Evolutionary conservation across 345 rosid genomes (phyloP).

Genomic region (Eucalyptus caleyi): DNA sequence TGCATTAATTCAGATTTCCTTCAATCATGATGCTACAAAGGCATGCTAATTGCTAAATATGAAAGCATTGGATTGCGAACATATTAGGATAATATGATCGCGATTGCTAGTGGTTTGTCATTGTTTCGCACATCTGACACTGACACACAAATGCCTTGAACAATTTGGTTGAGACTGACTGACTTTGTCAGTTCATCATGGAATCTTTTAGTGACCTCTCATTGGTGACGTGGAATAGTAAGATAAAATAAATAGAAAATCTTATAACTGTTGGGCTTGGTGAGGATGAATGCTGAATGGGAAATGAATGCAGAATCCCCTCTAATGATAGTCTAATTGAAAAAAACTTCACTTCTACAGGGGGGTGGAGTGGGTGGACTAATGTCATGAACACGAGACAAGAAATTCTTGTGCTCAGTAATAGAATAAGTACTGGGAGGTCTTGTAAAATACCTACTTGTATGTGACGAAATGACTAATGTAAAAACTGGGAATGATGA

Average conservation of each 20-base stretch:
- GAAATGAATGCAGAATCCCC: no score
- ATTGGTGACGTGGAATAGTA: neutral
- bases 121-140: neutral
- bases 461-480: no score
- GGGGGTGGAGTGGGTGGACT: no score
- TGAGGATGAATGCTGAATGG: no score
- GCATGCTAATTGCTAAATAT: neutral
- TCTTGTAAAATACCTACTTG: no score
- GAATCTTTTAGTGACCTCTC: neutral
- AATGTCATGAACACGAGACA: no score
- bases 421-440: no score
- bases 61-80: neutral
- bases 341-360: no score
- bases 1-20: neutral
- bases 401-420: no score
- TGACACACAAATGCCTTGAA: neutral
- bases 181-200: neutral
- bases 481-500: no score
- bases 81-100: neutral
- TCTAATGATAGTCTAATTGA: no score
- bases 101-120: neutral
- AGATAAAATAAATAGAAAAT: neutral
- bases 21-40: neutral
- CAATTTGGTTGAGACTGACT: neutral
- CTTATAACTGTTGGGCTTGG: no score